phyloP scores from a whole-genome alignment of 345 rosid species.

The Brassica cretica region DNA sequence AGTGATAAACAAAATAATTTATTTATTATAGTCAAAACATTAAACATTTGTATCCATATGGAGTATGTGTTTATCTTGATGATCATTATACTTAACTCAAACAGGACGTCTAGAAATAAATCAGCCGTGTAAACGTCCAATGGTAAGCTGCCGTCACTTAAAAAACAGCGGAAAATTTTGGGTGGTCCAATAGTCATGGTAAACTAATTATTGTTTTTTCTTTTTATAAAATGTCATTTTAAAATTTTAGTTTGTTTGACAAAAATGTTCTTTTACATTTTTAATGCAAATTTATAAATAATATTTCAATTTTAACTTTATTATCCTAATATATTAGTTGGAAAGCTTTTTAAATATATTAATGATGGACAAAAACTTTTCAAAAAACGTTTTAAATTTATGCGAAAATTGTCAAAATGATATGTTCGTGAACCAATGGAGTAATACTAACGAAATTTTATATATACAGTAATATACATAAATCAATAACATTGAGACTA shows the following conservation, averaged over 20 bases:
- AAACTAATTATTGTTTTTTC: not conserved
- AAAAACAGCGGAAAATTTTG: not conserved
- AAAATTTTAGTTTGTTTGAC: too few species aligned
- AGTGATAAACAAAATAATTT: too few species aligned
- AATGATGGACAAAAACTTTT: too few species aligned
- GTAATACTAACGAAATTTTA: too few species aligned
- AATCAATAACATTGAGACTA: too few species aligned
- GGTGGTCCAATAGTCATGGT: not conserved
- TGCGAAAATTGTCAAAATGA: too few species aligned
- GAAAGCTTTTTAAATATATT: not conserved
- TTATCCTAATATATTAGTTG: not conserved
- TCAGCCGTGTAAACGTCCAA: slow-evolving; percentile 4
- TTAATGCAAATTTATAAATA: not conserved
- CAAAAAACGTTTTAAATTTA: too few species aligned
- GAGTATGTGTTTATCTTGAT: not conserved
- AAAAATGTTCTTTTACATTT: not conserved
- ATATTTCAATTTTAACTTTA: not conserved
- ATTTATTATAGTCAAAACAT: too few species aligned
- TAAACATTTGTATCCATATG: too few species aligned
- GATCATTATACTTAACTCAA: not conserved
- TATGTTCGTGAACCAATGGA: too few species aligned
- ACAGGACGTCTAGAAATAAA: not conserved
- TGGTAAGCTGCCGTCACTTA: not conserved
- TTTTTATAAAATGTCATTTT: too few species aligned
- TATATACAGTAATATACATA: too few species aligned